phyloP scores from a whole-genome alignment of 2,329 filamentous ascomycete genomes.

The Botrytis tulipae region DNA sequence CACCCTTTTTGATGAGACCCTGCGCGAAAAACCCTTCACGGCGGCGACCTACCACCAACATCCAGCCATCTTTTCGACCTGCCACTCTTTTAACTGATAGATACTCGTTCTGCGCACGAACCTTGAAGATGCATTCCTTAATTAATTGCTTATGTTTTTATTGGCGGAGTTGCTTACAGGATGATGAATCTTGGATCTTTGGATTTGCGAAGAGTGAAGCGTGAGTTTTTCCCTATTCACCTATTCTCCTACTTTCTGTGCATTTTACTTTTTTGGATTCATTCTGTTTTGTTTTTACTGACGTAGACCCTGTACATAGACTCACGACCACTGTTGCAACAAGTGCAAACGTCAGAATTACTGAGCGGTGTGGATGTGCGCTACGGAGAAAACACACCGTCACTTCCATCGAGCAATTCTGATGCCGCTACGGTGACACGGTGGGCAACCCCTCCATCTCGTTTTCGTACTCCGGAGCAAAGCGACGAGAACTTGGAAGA shows the following conservation, averaged over 20 bases:
- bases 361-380: slow-evolving; percentile 29
- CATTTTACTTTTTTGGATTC: neutral
- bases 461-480: neutral
- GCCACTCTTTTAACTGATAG: slow-evolving; percentile 16
- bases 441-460: slow-evolving; percentile 33
- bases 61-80: slow-evolving; percentile 18
- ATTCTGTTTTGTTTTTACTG: slow-evolving; percentile 24
- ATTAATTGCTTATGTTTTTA: slow-evolving; percentile 31
- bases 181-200: slow-evolving; percentile 36
- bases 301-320: slow-evolving; percentile 27
- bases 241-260: too few relatives aligned
- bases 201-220: slow-evolving; percentile 29
- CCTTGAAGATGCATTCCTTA: slow-evolving; percentile 34
- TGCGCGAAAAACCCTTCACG: neutral
- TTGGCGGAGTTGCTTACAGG: slow-evolving; percentile 22
- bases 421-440: slow-evolving; percentile 33
- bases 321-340: slow-evolving; percentile 31
- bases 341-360: slow-evolving; percentile 26
- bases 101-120: slow-evolving; percentile 7
- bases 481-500: slow-evolving; percentile 11
- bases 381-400: slow-evolving; percentile 28
- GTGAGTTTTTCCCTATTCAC: slow-evolving; percentile 27
- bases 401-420: slow-evolving; percentile 30
- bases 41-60: slow-evolving; percentile 14
- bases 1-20: slow-evolving; percentile 17